Conservation (phyloP, 2,329 filamentous ascomycete genomes). For the Curvularia eragrostidis region DNA sequence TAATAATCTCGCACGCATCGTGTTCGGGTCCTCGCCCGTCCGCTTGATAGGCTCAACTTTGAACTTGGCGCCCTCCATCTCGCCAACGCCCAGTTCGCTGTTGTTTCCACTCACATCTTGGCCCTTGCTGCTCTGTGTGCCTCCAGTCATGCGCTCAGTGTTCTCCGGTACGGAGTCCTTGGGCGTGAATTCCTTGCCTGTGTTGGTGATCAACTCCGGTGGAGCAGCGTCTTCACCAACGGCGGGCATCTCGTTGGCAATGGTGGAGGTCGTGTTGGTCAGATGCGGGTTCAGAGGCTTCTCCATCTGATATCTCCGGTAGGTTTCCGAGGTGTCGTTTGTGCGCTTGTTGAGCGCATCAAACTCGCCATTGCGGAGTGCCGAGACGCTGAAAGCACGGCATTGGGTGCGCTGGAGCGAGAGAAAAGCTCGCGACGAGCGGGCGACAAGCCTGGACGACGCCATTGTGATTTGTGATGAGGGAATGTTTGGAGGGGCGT, state of each 20-base stretch:
- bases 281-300: conserved; percentile 67
- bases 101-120: conserved; percentile 43
- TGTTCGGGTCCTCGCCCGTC: conserved; percentile 80
- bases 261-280: conserved; percentile 69
- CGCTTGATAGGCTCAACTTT: conserved; percentile 88
- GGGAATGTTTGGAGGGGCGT: conserved; percentile 14
- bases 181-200: conserved; percentile 63
- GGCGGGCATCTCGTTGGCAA: conserved; percentile 67
- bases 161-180: conserved; percentile 68
- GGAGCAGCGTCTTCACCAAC: conserved; percentile 64
- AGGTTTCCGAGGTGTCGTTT: conserved; percentile 61
- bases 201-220: conserved; percentile 65
- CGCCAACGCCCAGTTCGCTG: conserved; percentile 41
- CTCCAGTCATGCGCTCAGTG: conserved; percentile 70
- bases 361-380: conserved; percentile 47
- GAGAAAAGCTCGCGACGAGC: conserved; percentile 53
- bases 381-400: conserved; percentile 49
- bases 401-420: conserved; percentile 43
- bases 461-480: conserved; percentile 51
- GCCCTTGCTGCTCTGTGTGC: conserved; percentile 60
- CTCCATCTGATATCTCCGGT: conserved; percentile 63
- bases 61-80: conserved; percentile 65
- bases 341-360: conserved; percentile 57
- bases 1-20: conserved; percentile 85
- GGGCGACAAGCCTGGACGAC: conserved; percentile 53